Percentiles rank a stretch among this genome's conserved stretches.
These are phyloP conservation scores for Oldenlandia corymbosa DNA, from an alignment of 257 asterid species.

Conservation along the genomic window DNA sequence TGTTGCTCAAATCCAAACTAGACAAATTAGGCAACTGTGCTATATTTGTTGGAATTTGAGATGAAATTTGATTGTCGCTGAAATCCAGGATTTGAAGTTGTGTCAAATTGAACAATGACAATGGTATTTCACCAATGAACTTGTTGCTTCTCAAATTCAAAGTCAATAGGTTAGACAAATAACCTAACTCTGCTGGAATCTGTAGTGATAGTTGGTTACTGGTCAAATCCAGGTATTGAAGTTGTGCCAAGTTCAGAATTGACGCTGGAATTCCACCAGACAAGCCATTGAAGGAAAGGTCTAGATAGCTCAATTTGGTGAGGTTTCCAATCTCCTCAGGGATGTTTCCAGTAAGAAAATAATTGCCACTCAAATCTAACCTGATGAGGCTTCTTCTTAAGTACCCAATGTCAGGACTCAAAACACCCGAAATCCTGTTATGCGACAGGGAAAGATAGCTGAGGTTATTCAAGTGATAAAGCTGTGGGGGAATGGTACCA, in stretches of 20 bases:
- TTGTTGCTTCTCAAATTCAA: too few relatives aligned
- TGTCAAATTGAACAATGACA: constrained; percentile 9
- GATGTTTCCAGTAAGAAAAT: constrained; percentile 17
- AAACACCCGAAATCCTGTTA: constrained; percentile 15
- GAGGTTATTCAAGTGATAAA: constrained; percentile 21
- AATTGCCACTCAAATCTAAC: constrained; percentile 21
- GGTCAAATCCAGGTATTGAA: too few relatives aligned
- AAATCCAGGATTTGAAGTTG: constrained; percentile 21
- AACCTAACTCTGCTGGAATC: too few relatives aligned
- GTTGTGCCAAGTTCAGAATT: too few relatives aligned
- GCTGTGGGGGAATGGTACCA: constrained; percentile 25
- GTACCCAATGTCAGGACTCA: constrained; percentile 16
- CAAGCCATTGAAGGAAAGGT: constrained; percentile 21
- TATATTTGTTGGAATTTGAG: constrained; percentile 19
- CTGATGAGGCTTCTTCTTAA: constrained; percentile 14
- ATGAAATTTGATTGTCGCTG: constrained; percentile 14
- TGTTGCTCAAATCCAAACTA: constrained; percentile 27
- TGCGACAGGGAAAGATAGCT: constrained; percentile 26
- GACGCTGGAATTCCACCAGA: too few relatives aligned
- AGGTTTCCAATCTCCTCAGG: constrained; percentile 29
- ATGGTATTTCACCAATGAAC: too few relatives aligned
- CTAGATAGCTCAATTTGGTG: constrained; percentile 11
- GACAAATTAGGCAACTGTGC: constrained; percentile 23
- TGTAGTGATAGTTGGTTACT: too few relatives aligned
- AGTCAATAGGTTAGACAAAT: too few relatives aligned